A percentile compares a stretch with the other conserved stretches of the same genome.
Evolutionary conservation across 129 eudicot genomes (phyloP).

Genomic region (Lactuca saligna): DNA sequence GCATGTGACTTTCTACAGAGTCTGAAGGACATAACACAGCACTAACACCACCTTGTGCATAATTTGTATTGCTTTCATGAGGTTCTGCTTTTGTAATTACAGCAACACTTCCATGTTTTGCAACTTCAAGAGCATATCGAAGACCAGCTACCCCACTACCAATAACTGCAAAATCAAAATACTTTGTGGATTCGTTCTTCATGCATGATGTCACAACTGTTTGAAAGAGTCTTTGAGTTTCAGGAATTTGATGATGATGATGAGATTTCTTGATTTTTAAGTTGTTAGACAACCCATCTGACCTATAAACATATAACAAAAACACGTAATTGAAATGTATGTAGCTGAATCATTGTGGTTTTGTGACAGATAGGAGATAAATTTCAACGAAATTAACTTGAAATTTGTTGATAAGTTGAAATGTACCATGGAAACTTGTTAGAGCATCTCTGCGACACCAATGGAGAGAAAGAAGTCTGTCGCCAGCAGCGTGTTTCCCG

Average conservation of each 20-base stretch:
- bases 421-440: constrained; percentile 65
- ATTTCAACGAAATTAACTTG: neutral
- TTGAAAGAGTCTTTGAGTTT: constrained; percentile 34
- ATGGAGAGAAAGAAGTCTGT: constrained; percentile 39
- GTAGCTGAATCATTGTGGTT: neutral
- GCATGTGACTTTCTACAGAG: constrained; percentile 91
- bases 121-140: constrained; percentile 96
- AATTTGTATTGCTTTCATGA: constrained; percentile 97
- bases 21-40: constrained; percentile 90
- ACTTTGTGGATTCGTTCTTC: constrained; percentile 56
- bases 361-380: constrained; percentile 15
- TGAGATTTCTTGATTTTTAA: constrained; percentile 31
- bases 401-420: constrained; percentile 1
- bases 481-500: constrained; percentile 38
- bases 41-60: constrained; percentile 98
- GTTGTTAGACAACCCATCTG: constrained; percentile 45
- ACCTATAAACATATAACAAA: constrained; percentile 45
- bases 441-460: constrained; percentile 35
- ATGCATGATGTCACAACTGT: constrained; percentile 40
- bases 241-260: constrained; percentile 27
- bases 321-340: neutral
- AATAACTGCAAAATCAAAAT: constrained; percentile 80
- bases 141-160: constrained; percentile 99
- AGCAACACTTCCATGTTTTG: constrained; percentile 91
- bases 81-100: constrained; percentile 94